Base-by-base conservation (phyloP, 163 green algal genomes). In the Prototheca cutis region DNA sequence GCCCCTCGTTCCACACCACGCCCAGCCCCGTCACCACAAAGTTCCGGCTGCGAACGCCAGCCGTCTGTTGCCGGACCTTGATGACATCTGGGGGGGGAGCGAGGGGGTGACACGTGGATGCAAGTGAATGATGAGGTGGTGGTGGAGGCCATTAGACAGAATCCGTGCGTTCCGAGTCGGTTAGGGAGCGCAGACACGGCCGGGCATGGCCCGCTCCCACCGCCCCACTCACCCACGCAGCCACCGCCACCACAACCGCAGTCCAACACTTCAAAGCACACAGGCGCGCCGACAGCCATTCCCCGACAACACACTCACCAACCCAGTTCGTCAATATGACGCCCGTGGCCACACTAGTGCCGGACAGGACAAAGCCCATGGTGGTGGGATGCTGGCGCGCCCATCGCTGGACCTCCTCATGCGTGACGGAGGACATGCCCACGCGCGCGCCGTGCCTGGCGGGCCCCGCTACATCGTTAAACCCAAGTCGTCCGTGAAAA, bases 21-120 rank as follows among this genome's bases (percentile, higher is more conserved):
- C 58, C 53, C 2, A 75, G 29, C n/a, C 72, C 79, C 4, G 82
- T 93, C 25, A 55, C 39, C n/a, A 83, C 17, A 67, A 68, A 18
- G 33, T 79, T 76, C 27, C 51, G 55, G 8, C 17, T 45, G 24
- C 15, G 45, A 6, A 24, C 25, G 3, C 56, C 66, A 27, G 75
- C 65, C 13, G 89, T 62, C 67, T 94, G 85, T 40, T 90, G 76
- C 25, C 84, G 59, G 17, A 94, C 81, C 58, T 94, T 94, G 8
- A 90, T 71, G 1, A 94, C 85, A 56, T 94, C 85, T 58, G 30
- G 13, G 6, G 29, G 29, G 27, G 6, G 25, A 7, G 27, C 10
- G 25, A 21, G n/a, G n/a, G n/a, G n/a, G n/a, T n/a, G n/a, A n/a
- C n/a, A n/a, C n/a, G n/a, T n/a, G n/a, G n/a, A n/a, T n/a, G n/a